Percentiles rank a stretch among this genome's conserved stretches.
Evolutionary conservation across 371 early-diverging fungal genomes (phyloP).

Genomic region (Amoeboaphelidium occidentale): DNA sequence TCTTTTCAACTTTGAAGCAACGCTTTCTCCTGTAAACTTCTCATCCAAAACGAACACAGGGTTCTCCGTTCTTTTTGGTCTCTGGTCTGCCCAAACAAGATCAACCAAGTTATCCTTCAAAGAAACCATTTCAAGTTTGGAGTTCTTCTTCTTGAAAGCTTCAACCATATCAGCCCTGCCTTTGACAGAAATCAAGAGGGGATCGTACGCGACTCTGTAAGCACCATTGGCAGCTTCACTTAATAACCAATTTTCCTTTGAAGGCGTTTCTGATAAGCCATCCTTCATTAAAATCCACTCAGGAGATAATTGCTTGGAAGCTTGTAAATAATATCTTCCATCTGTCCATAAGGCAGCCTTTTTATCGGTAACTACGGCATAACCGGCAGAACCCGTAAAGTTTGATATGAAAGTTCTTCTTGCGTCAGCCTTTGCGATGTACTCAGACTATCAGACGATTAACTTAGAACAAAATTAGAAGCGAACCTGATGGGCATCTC

Average conservation of each 20-base stretch:
- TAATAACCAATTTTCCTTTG: conserved; percentile 58
- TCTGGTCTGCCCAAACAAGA: conserved; percentile 36
- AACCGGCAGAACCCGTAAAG: conserved; percentile 92
- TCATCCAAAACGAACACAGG: conserved; percentile 31
- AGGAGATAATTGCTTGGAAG: conserved; percentile 61
- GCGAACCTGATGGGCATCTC: conserved; percentile 75
- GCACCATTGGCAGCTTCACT: no score
- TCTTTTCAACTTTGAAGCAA: conserved; percentile 21
- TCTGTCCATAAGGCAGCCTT: conserved; percentile 82
- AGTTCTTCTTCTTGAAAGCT: background rate
- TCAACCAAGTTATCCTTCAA: conserved; percentile 40
- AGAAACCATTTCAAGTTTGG: conserved; percentile 9
- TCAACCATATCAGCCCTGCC: background rate
- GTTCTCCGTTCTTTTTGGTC: conserved; percentile 36
- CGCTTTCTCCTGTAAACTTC: conserved; percentile 41
- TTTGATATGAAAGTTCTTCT: conserved; percentile 87
- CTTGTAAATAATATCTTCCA: conserved; percentile 95
- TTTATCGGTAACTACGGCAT: conserved; percentile 41
- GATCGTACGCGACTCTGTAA: conserved; percentile 65
- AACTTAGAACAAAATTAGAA: conserved; percentile 1
- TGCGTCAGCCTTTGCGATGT: conserved; percentile 72
- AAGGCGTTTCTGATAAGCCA: conserved; percentile 61
- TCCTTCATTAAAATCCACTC: conserved; percentile 84
- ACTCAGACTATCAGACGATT: conserved; percentile 50
- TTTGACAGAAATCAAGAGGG: conserved; percentile 46